Percentiles rank a stretch among this genome's conserved stretches.
These are phyloP conservation scores for Starmerella riodocensis DNA, from an alignment of 805 yeast genomes.

Conservation along the genomic window DNA sequence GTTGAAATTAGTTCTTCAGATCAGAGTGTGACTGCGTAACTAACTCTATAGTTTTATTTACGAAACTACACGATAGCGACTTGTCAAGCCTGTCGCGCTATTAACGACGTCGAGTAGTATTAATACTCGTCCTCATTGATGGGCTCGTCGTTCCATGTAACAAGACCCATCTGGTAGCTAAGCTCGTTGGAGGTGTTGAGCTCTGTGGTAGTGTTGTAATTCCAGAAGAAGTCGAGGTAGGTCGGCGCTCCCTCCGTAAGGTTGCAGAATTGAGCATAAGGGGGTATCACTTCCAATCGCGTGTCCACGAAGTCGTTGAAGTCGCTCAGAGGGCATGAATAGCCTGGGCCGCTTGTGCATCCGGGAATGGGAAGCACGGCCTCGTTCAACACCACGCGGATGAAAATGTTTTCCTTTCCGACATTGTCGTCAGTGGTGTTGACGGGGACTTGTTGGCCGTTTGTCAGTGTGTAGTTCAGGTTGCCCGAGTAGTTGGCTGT, in stretches of 20 bases:
- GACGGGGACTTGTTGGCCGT: not conserved
- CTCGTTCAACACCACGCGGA: conserved; percentile 40
- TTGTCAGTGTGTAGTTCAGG: not conserved
- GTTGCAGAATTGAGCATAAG: conserved; percentile 14
- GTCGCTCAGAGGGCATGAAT: conserved; percentile 31
- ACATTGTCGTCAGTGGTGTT: conserved; percentile 3
- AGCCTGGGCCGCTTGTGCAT: conserved; percentile 42
- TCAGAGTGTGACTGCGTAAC: no score
- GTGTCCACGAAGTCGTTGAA: conserved; percentile 17
- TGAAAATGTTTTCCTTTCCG: conserved; percentile 27
- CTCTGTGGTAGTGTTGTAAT: conserved; percentile 20
- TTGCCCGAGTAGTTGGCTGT: conserved; percentile 13
- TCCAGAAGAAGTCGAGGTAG: conserved; percentile 22
- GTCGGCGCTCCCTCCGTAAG: conserved; percentile 16
- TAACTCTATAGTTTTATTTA: no score
- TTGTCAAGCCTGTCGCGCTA: no score
- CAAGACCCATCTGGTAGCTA: conserved; percentile 15
- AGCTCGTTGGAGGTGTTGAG: conserved; percentile 9
- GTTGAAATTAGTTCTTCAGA: no score
- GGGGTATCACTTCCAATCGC: conserved; percentile 6
- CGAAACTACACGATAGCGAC: no score
- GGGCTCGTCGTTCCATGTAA: conserved; percentile 12
- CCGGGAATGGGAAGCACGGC: conserved; percentile 39
- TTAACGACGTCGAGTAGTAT: no score
- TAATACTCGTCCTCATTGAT: conserved; percentile 1